phyloP scores from a whole-genome alignment of 1,139 yeast genomes.

The Yamadazyma sp. region DNA sequence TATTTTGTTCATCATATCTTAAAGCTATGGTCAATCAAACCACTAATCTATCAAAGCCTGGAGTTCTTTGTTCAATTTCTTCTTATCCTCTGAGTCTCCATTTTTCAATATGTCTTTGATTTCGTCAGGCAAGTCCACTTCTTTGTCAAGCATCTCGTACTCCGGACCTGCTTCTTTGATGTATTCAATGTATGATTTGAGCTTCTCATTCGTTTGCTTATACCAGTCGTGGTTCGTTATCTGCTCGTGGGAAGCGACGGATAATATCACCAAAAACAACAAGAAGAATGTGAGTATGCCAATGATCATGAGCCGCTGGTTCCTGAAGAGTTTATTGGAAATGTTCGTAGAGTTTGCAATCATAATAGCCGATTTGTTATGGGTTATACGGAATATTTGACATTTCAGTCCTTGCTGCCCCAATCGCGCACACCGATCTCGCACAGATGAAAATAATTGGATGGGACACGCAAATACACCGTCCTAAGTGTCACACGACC shows the following conservation, averaged over 20 bases:
- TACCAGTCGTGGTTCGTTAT: constrained; percentile 13
- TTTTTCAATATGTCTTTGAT: background rate
- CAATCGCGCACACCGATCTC: no score
- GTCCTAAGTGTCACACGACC: no score
- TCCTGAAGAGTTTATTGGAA: constrained; percentile 30
- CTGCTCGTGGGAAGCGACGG: constrained; percentile 23
- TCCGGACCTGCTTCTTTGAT: background rate
- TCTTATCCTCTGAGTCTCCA: background rate
- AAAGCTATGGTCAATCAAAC: constrained; percentile 4
- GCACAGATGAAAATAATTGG: no score
- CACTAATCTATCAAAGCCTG: constrained; percentile 6
- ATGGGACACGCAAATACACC: no score
- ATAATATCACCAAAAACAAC: constrained; percentile 22
- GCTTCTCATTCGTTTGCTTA: constrained; percentile 17
- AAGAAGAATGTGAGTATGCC: constrained; percentile 23
- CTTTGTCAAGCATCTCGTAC: constrained; percentile 1
- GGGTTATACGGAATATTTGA: no score
- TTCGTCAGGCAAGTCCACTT: background rate
- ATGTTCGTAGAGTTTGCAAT: constrained; percentile 31
- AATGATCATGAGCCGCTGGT: constrained; percentile 26
- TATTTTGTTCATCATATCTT: no score
- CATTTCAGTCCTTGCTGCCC: no score
- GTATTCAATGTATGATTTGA: constrained; percentile 4
- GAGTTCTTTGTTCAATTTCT: constrained; percentile 3
- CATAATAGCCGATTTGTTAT: no score